Base-by-base conservation (phyloP, 177 flowering plant species). In the Vitis hybrid region DNA sequence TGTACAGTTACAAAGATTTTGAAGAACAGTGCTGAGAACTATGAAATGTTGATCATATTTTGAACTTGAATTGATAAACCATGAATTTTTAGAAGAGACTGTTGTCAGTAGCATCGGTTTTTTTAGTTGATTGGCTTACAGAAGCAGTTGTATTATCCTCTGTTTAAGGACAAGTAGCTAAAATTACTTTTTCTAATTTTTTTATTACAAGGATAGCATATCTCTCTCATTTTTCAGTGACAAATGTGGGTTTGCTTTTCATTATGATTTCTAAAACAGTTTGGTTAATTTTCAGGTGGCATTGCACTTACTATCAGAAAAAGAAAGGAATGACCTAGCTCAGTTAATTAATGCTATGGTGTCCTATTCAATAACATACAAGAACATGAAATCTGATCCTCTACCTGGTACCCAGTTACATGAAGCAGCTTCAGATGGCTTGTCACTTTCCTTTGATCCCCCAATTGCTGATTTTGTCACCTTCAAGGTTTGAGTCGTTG, bases 321-420 rank as follows among this genome's bases (percentile, higher is more conserved):
- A 74, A 59, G 97, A 93, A 82, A 92, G 86, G 80, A 74, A 72
- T 66, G 85, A 83, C 70, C 62, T 93, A 72, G 75, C 73, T 76
- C 86, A 91, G 68, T 75, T 96, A 70, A 91, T 96, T 63, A 83
- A 80, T 77, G 81, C 77, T 10, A 93, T 96, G 99, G 88, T 88
- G 40, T 85, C 94, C 7, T 92, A 90, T 84, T 82, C 91, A 12
- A 64, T 91, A 64, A 86, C 94, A 19, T 93, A 91, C 74, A 93
- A 89, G 86, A 85, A 78, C 73, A 66, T 70, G 68, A 91, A 88
- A 78, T 48, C 78, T 51, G 86, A 83, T 70, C 67, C 79, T 66
- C 74, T 62, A 66, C 66, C 80, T 34, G 65, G 69, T 72, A 80
- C 63, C 63, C 76, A 48, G 52, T 79, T 72, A 72, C 74, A 82